These are phyloP conservation scores for Cryomyces antarcticus DNA, from an alignment of 495 filamentous ascomycete genomes.

Conservation along the genomic window DNA sequence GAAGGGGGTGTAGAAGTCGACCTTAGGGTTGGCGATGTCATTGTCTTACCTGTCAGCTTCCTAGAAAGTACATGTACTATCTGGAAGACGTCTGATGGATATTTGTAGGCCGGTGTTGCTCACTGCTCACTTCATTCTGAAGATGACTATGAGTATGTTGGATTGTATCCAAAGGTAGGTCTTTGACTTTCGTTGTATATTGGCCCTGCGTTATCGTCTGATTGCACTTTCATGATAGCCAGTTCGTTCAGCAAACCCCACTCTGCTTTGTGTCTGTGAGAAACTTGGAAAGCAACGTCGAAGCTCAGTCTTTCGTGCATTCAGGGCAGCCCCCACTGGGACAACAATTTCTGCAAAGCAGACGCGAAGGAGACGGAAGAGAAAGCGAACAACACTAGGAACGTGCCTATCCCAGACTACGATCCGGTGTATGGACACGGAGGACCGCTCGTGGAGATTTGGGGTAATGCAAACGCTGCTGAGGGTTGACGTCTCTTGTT, in stretches of 20 bases:
- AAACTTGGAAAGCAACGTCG: background rate
- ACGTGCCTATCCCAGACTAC: slow-evolving; percentile 11
- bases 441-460: slow-evolving; percentile 13
- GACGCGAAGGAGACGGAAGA: slow-evolving; percentile 8
- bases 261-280: too few relatives aligned
- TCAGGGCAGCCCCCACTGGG: slow-evolving; percentile 14
- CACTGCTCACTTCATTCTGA: slow-evolving; percentile 18
- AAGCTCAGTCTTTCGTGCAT: background rate
- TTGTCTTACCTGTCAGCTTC: slow-evolving; percentile 15
- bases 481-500: too few relatives aligned
- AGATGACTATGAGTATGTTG: slow-evolving; percentile 22
- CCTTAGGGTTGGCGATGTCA: slow-evolving; percentile 15
- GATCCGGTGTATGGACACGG: slow-evolving; percentile 14
- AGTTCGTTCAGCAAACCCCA: too few relatives aligned
- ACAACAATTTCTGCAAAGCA: slow-evolving; percentile 15
- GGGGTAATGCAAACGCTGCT: slow-evolving; percentile 1
- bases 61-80: background rate
- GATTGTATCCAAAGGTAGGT: slow-evolving; percentile 20
- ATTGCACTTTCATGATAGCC: too few relatives aligned
- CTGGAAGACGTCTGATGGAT: background rate
- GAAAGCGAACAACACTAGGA: slow-evolving; percentile 7
- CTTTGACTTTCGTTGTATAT: background rate
- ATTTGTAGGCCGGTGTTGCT: slow-evolving; percentile 16
- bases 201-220: too few relatives aligned
- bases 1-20: slow-evolving; percentile 16